A percentile compares a stretch with the other conserved stretches of the same genome.
Conservation (phyloP, 1,284 basidiomycete species). For the Peniophora sp. region DNA sequence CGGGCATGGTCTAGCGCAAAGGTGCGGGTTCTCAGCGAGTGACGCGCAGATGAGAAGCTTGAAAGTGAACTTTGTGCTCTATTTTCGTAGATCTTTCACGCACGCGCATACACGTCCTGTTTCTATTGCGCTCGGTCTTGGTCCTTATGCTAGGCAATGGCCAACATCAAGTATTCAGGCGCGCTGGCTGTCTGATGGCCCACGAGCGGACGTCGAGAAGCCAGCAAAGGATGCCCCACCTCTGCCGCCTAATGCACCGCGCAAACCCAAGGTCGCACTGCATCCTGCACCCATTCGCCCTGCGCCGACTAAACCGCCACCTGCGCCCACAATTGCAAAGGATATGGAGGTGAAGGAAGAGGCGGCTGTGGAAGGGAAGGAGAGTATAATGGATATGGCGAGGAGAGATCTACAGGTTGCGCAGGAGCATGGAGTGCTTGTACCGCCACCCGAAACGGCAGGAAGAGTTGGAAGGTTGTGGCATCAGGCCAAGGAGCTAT, state of each 20-base stretch:
- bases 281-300: slow-evolving; percentile 48
- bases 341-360: slow-evolving; percentile 8
- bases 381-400: slow-evolving; percentile 34
- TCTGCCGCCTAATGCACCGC: slow-evolving; percentile 16
- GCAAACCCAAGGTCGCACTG: slow-evolving; percentile 54
- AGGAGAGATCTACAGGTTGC: slow-evolving; percentile 61
- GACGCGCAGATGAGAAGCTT: too few relatives aligned
- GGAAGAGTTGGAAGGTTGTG: slow-evolving; percentile 44
- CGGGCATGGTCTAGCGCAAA: slow-evolving; percentile 24
- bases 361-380: slow-evolving; percentile 3
- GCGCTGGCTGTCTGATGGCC: slow-evolving; percentile 5
- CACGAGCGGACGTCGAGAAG: slow-evolving; percentile 6
- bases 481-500: slow-evolving; percentile 64
- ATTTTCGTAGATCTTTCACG: too few relatives aligned
- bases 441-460: slow-evolving; percentile 54
- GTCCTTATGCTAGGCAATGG: too few relatives aligned
- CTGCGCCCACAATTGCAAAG: neutral
- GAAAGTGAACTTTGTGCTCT: too few relatives aligned
- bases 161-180: too few relatives aligned
- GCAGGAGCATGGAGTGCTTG: slow-evolving; percentile 56
- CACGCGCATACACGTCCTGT: too few relatives aligned
- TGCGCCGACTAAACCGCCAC: slow-evolving; percentile 13
- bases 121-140: too few relatives aligned
- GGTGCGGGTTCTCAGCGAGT: slow-evolving; percentile 19
- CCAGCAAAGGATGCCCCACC: slow-evolving; percentile 19